Evolutionary conservation across 78 protist genomes (phyloP), one percentile per base, ranked within the genome.

Genomic region (Dictyostelium capitatum): DNA sequence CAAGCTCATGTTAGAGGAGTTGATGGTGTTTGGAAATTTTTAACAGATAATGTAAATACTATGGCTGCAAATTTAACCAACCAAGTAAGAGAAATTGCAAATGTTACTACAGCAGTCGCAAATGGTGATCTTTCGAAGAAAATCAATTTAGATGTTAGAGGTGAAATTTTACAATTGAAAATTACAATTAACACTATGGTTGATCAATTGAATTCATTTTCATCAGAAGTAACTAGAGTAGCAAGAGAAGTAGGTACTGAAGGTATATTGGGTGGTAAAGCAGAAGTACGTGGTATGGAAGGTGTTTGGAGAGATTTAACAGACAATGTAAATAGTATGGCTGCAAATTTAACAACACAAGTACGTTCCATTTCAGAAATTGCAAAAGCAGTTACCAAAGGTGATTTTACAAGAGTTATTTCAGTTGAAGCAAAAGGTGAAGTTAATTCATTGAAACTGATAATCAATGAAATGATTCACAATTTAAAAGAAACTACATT

Each of bases 261-360:
- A 64, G 96, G 96, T 77, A 93, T 64, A 50, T 62, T 93, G 5
- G 96, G 96, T 46, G 96, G 96, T 17, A 91, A 93, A 72, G 92
- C 95, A 1, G 74, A 83, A 65, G 95, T 91, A 4, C 57, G 54
- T 1, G 95, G 95, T 41, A 90, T 91, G 7, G 96, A 48, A 1
- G 96, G 96, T 64, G 87, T 80, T 2, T 93, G 96, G 96, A 83
- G 84, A 28, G 96, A 93, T 54, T 19, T 93, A n/a, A 93, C 96
- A 17, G 96, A 82, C 54, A 93, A 93, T 28, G 96, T 93, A 59
- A 93, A 93, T 57, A 93, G 81, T 9, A 91, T 91, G 95, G 95
- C 95, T 51, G 96, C 96, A 1, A 93, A 93, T 80, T 59, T 93
- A 4, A 93, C 96, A 14, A 78, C 54, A 1, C 96, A 93, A 28